These are phyloP conservation scores for Collybiopsis confluens DNA, from an alignment of 768 basidiomycete species.

Conservation along the genomic window DNA sequence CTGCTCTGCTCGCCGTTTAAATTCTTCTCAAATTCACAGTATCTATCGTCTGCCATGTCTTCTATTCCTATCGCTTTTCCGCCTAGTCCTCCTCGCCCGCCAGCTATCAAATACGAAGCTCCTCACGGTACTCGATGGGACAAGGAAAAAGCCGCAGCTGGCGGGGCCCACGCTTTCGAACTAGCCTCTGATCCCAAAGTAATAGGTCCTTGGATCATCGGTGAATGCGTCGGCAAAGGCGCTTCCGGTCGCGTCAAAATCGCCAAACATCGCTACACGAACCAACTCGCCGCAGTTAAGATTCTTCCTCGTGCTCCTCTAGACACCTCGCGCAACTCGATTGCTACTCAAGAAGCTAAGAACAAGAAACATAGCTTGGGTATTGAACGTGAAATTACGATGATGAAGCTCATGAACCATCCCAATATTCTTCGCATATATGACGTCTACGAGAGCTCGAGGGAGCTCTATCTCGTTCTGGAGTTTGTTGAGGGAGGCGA, in stretches of 20 bases:
- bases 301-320: constrained; percentile 85
- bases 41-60: constrained; percentile 19
- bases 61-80: constrained; percentile 24
- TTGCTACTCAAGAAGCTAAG: constrained; percentile 63
- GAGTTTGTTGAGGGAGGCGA: constrained; percentile 98
- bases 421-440: constrained; percentile 97
- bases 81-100: constrained; percentile 63
- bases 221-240: constrained; percentile 91
- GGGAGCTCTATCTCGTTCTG: constrained; percentile 98
- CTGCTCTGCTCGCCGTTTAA: constrained; percentile 31
- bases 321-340: constrained; percentile 65
- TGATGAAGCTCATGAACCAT: constrained; percentile 99
- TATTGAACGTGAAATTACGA: constrained; percentile 91
- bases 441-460: constrained; percentile 99
- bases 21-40: constrained; percentile 25
- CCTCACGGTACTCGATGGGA: constrained; percentile 81
- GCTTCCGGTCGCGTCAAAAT: constrained; percentile 94
- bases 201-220: constrained; percentile 91
- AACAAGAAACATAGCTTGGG: constrained; percentile 80
- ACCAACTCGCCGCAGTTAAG: constrained; percentile 93
- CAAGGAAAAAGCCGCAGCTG: constrained; percentile 82
- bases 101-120: constrained; percentile 66
- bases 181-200: constrained; percentile 79
- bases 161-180: constrained; percentile 68
- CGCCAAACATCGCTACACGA: constrained; percentile 79